Percentiles rank a stretch among this genome's conserved stretches.
Conservation (phyloP, 495 filamentous ascomycete species). For the Paragyromitra xinjiangensis region DNA sequence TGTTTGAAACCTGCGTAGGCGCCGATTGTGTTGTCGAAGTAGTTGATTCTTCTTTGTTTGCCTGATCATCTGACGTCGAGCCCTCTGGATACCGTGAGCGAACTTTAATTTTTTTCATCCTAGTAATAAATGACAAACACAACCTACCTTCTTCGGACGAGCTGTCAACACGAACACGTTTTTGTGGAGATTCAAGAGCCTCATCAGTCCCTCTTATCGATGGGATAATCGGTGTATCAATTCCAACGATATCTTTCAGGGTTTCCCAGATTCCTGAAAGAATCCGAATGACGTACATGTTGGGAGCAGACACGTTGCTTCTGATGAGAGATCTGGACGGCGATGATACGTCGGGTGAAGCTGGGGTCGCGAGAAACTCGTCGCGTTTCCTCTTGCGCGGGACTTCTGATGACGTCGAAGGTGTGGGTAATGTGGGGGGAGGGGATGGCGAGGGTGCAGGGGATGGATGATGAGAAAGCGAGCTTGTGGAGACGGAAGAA, state of each 20-base stretch:
- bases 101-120: constrained; percentile 14
- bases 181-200: constrained; percentile 29
- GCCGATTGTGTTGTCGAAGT: not conserved
- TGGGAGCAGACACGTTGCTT: not conserved
- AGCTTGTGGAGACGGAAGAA: constrained; percentile 31
- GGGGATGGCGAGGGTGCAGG: constrained; percentile 38
- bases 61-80: constrained; percentile 6
- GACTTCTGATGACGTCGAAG: constrained; percentile 39
- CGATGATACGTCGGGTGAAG: not conserved
- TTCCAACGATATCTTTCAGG: constrained; percentile 11
- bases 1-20: constrained; percentile 27
- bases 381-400: constrained; percentile 49
- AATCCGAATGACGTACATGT: constrained; percentile 28
- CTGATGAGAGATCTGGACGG: not conserved
- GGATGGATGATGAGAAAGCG: constrained; percentile 37
- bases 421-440: constrained; percentile 18
- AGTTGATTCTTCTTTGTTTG: constrained; percentile 45
- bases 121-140: constrained; percentile 29
- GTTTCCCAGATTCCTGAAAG: constrained; percentile 24
- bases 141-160: constrained; percentile 33
- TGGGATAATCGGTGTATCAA: not conserved
- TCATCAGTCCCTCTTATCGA: constrained; percentile 1
- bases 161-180: constrained; percentile 32
- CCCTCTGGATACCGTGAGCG: constrained; percentile 29
- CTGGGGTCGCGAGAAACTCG: constrained; percentile 17